Percentiles rank a stretch among this genome's conserved stretches.
phyloP scores from a whole-genome alignment of 2,329 filamentous ascomycete species.

The Colletotrichum karsti region DNA sequence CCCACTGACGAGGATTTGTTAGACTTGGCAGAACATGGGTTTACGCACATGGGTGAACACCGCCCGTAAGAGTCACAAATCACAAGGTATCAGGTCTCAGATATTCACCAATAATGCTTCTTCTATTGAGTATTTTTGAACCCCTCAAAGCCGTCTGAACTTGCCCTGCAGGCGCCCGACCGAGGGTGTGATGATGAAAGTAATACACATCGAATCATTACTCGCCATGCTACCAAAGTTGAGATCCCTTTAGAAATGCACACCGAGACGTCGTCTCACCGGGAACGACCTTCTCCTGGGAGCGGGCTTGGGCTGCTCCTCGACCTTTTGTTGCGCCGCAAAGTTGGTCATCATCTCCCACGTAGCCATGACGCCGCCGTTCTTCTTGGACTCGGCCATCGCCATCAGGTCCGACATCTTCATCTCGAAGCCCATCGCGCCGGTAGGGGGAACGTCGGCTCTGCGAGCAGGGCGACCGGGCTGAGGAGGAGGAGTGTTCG shows the following conservation, averaged over 20 bases:
- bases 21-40: too few species aligned
- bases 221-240: constrained; percentile 19
- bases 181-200: constrained; percentile 17
- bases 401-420: constrained; percentile 23
- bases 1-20: too few species aligned
- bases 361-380: constrained; percentile 13
- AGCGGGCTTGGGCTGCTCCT: constrained; percentile 6
- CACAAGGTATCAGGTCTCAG: background rate
- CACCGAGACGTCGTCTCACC: constrained; percentile 14
- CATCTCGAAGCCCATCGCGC: constrained; percentile 14
- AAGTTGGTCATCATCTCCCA: constrained; percentile 24
- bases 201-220: constrained; percentile 23
- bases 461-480: background rate
- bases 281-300: constrained; percentile 2
- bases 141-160: background rate
- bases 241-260: constrained; percentile 14
- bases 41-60: too few species aligned
- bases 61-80: background rate
- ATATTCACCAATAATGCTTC: background rate
- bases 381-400: constrained; percentile 18
- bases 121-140: constrained; percentile 4
- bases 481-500: background rate
- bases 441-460: background rate
- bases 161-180: constrained; percentile 10
- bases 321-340: constrained; percentile 10